Evolutionary conservation across 805 yeast species (phyloP), one percentile per base, ranked within the genome.

Genomic region (Saturnispora dispora): DNA sequence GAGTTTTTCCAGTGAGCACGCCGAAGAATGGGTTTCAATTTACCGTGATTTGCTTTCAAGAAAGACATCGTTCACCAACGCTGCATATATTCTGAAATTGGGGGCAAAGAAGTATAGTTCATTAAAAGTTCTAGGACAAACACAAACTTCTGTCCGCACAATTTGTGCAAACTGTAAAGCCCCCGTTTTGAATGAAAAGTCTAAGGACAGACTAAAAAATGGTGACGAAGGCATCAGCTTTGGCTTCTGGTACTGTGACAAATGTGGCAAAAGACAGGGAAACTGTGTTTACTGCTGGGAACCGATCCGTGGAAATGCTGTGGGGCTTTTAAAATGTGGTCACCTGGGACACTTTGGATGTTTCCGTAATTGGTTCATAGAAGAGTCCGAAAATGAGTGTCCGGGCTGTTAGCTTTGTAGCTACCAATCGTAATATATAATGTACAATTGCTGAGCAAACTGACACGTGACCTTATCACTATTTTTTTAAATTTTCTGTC

Each of bases 291-390:
- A 82, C 54, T 90, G 97, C 65, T 75, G 83, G 55, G 84, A 78
- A 60, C 88, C 95, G 0, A 72, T 90, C 59, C 79, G 77, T 57
- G 95, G 95, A 0, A 71, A 85, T 51, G 75, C 82, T 15, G 77
- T 85, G 15, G 76, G 70, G 54, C 68, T 72, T 54, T 63, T 85
- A 47, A 76, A 71, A 25, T 91, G 98, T 70, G 97, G 96, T 0
- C 98, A 91, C 65, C 73, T 81, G 52, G 89, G 91, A 1, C 98
- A 91, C 67, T 80, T 80, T 60, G 82, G 81, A 3, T 91, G 98
- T 70, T 70, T 88, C 60, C 73, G 75, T 53, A 74, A 76, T 36
- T 91, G 97, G 97, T 82, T 86, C 60, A 63, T 82, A 20, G 81
- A 76, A 1, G 82, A 78, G 37, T 72, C 70, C 15, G 81, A 83